phyloP scores from a whole-genome alignment of 2,329 filamentous ascomycete genomes.

The Thermothelomyces thermophilus region DNA sequence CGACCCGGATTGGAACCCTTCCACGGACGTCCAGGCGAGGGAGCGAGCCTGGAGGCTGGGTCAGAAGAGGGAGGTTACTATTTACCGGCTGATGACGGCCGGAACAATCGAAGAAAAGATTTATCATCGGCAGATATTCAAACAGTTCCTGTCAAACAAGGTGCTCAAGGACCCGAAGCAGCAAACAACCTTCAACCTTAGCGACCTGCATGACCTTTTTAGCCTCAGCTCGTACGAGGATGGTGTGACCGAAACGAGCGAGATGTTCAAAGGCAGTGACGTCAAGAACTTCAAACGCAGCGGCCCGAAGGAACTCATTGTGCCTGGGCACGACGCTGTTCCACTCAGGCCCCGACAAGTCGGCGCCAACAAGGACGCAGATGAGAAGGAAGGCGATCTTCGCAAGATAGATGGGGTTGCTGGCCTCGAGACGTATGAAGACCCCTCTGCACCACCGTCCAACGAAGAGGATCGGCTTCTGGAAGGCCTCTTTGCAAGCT shows the following conservation, averaged over 20 bases:
- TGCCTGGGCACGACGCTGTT: constrained; percentile 26
- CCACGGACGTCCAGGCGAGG: constrained; percentile 88
- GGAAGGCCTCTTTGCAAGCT: constrained; percentile 79
- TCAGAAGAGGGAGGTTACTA: constrained; percentile 90
- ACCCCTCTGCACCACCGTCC: constrained; percentile 39
- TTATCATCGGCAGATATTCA: constrained; percentile 97
- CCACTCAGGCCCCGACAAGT: constrained; percentile 6
- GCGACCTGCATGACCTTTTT: constrained; percentile 88
- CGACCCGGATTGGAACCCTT: constrained; percentile 98
- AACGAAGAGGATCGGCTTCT: constrained; percentile 71
- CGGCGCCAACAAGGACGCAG: constrained; percentile 3
- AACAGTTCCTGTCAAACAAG: constrained; percentile 95
- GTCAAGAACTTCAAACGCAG: constrained; percentile 50
- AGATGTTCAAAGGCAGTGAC: constrained; percentile 82
- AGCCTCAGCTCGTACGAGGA: constrained; percentile 63
- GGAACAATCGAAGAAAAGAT: constrained; percentile 99
- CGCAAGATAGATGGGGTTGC: constrained; percentile 46
- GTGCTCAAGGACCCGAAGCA: constrained; percentile 92
- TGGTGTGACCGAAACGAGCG: constrained; percentile 72
- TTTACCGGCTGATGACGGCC: constrained; percentile 95
- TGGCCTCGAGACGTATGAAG: constrained; percentile 57
- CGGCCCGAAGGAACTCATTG: constrained; percentile 24
- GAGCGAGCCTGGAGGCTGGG: constrained; percentile 94
- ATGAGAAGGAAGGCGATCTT: constrained; percentile 25
- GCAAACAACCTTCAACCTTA: constrained; percentile 81